Conservation (phyloP, 768 basidiomycete genomes). For the Rhizopogon salebrosus region DNA sequence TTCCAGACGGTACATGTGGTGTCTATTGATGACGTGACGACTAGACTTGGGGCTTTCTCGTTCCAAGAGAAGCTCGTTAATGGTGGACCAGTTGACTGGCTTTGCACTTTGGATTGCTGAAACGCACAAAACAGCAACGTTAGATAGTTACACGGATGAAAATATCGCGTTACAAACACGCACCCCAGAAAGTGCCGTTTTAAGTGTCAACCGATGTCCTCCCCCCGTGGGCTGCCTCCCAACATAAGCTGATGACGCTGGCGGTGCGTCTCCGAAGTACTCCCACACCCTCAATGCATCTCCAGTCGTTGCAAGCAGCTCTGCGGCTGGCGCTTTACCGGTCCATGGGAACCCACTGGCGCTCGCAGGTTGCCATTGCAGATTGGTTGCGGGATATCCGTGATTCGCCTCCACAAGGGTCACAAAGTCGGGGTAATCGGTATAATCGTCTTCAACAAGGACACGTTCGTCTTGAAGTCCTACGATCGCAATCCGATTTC, state of each 20-base stretch:
- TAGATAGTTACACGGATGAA: constrained; percentile 5
- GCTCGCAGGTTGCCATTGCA: constrained; percentile 88
- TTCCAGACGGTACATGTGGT: constrained; percentile 99
- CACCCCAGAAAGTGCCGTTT: constrained; percentile 79
- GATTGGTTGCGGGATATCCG: constrained; percentile 88
- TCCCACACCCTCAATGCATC: constrained; percentile 94
- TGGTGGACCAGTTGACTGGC: constrained; percentile 78
- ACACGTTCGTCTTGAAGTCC: constrained; percentile 82
- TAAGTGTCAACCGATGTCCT: constrained; percentile 64
- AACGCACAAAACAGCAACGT: constrained; percentile 4
- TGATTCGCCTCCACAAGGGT: constrained; percentile 80
- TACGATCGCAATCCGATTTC: constrained; percentile 75
- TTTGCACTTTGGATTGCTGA: constrained; percentile 88
- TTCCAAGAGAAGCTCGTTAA: constrained; percentile 99
- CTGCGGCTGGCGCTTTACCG: constrained; percentile 60
- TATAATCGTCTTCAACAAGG: constrained; percentile 80
- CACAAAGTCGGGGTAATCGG: constrained; percentile 81
- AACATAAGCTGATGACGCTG: constrained; percentile 59
- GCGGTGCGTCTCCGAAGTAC: constrained; percentile 63
- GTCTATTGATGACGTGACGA: constrained; percentile 97
- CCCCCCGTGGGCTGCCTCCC: constrained; percentile 54
- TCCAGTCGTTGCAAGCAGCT: constrained; percentile 89
- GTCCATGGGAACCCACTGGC: constrained; percentile 62
- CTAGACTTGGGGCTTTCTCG: constrained; percentile 80
- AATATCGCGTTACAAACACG: constrained; percentile 23